These are phyloP conservation scores for Fraxinus latifolia DNA, from an alignment of 305 asterid species.

Conservation along the genomic window DNA sequence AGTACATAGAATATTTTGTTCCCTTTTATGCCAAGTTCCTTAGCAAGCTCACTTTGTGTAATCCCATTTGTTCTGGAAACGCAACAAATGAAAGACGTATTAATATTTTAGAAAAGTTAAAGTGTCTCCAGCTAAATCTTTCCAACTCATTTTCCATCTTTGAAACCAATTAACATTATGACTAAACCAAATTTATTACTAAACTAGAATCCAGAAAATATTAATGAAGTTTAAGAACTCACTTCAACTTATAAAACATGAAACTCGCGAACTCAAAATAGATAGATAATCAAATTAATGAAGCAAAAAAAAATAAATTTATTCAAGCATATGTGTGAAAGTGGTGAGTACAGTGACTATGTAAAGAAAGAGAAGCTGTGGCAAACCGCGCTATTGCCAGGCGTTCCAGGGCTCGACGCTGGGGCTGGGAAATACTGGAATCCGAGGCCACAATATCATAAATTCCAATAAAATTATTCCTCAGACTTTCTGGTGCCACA, in stretches of 20 bases:
- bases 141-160: constrained; percentile 3
- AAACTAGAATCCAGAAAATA: neutral
- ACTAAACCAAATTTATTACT: neutral
- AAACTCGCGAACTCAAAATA: neutral
- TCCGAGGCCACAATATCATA: constrained; percentile 58
- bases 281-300: neutral
- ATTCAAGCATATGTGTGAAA: neutral
- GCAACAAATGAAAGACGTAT: constrained; percentile 2
- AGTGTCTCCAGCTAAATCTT: neutral
- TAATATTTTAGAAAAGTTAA: constrained; percentile 1
- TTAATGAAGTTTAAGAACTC: neutral
- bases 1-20: constrained; percentile 67
- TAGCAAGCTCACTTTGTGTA: constrained; percentile 80
- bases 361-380: neutral
- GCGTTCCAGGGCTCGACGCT: constrained; percentile 62
- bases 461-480: constrained; percentile 71
- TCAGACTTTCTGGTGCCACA: constrained; percentile 63
- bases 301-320: neutral
- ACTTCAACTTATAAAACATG: neutral
- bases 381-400: constrained; percentile 78
- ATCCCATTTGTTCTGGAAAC: constrained; percentile 70
- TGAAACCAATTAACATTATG: neutral
- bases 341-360: neutral
- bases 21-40: constrained; percentile 60
- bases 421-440: constrained; percentile 38